Base-by-base conservation (phyloP, 257 asterid species). In the Ehretia macrophylla region DNA sequence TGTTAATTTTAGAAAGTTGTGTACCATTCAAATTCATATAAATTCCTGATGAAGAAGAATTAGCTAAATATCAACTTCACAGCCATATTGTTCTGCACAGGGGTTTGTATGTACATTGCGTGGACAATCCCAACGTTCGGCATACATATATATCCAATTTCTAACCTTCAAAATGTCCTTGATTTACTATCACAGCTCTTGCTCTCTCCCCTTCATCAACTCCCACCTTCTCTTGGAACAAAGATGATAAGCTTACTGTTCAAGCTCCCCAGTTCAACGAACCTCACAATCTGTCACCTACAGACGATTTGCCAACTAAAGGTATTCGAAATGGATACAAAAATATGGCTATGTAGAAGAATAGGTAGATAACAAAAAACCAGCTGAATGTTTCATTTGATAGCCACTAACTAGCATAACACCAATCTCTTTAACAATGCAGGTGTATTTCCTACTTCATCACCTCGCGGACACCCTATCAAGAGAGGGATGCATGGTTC, bases 371-470 rank as follows among this genome's bases (percentile, higher is more conserved):
- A 35, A 17, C 21, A 48, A 51, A 11, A 35, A 17, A 53, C 65
- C 52, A 18, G 61, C 44, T 39, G 8, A 35, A 32, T 44, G 19
- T 62, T 54, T 55, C 39, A 14, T 39, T 55, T 57, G 68, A 60
- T 63, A 86, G 95, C 70, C 39, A 68, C 72, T 18, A 58, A 58
- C 61, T 68, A 38, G 54, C 72, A 47, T n/a, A 16, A 2, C 27
- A 5, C 21, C 66, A 66, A 60, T 37, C 39, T 56, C 58, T 48
- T 62, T 11, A 62, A 59, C 51, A 59, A 77, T 58, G 77, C 72
- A 17, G 67, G 58, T 51, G 59, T 70, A 53, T 70, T 78, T 64
- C 62, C 61, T 16, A 49, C 63, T 5, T 48, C 65, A 23, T 54
- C 72, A 42, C 47, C 23, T 68, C 57, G 59, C 62, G 69, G 72